Base-by-base conservation (phyloP, 306 rosid genomes). In the Cercis canadensis region DNA sequence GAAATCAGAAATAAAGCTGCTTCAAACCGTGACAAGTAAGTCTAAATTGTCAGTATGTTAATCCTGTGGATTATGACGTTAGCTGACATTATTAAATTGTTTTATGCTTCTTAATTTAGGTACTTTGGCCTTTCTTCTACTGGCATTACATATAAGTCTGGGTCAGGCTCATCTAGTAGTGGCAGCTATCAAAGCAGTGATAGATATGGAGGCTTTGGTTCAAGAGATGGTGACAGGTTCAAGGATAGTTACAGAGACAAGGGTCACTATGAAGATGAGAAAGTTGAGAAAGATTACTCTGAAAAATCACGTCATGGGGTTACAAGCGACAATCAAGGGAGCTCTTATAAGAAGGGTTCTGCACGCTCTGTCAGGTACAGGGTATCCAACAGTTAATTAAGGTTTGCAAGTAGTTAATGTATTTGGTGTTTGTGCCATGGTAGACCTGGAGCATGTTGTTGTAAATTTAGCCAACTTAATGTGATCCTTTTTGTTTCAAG, bases 81-180 rank as follows among this genome's bases (percentile, higher is more conserved):
- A 55, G 46, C 57, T 57, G 39, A 68, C 72, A 67, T 57, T 59
- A 62, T 43, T 19, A 53, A 62, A 76, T 65, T 68, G 46, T 54
- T 43, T 55, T 76, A 40, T 62, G 75, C 77, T 65, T 32, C 69
- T 81, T 70, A 16, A 49, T 77, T 56, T 74, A 95, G 99, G 92
- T 95, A 82, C 19, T 1, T 95, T 77, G 99, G 99, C 75, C 97
- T 95, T 78, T 95, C 99, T 54, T 95, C 99, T 73, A 78, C 92
- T 70, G 99, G 99, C 68, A 85, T 92, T 11, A 76, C 94, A 13
- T 75, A 71, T 74, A 95, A 87, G 82, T 83, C 96, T 54, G 87
- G 96, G 63, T 59, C 96, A 60, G 50, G 92, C 37, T 80, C 96
- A 0, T 75, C 55, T 51, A 69, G 96, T 79, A 70, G 88, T 59